phyloP scores from a whole-genome alignment of 805 yeast genomes.

The Danielia oregonensis region DNA sequence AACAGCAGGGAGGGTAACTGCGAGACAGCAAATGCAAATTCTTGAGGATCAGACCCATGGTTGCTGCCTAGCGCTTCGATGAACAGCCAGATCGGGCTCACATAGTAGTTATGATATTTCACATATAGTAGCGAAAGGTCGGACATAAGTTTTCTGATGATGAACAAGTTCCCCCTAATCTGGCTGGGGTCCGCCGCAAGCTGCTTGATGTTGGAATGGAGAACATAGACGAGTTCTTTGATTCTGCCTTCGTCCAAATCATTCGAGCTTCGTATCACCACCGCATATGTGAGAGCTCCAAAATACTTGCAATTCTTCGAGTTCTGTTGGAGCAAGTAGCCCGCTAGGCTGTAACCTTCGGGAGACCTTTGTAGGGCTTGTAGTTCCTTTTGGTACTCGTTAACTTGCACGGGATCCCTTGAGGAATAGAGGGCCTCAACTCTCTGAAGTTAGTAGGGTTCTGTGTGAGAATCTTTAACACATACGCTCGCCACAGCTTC shows the following conservation, averaged over 20 bases:
- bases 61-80: not conserved
- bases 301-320: slow-evolving; percentile 60
- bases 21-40: slow-evolving; percentile 1
- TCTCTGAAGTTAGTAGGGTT: slow-evolving; percentile 16
- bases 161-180: slow-evolving; percentile 22
- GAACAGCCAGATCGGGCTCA: slow-evolving; percentile 30
- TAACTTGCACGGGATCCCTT: slow-evolving; percentile 34
- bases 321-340: slow-evolving; percentile 39
- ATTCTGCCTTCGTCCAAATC: not conserved
- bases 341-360: slow-evolving; percentile 57
- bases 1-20: slow-evolving; percentile 5
- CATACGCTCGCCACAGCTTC: slow-evolving; percentile 8
- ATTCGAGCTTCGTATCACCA: slow-evolving; percentile 41
- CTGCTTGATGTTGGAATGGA: slow-evolving; percentile 4
- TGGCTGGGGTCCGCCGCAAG: slow-evolving; percentile 6
- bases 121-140: slow-evolving; percentile 49
- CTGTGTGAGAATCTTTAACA: not conserved
- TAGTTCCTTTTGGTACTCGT: slow-evolving; percentile 48
- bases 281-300: slow-evolving; percentile 79
- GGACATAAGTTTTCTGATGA: slow-evolving; percentile 57
- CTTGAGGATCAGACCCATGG: not conserved
- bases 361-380: slow-evolving; percentile 57
- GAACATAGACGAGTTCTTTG: not conserved
- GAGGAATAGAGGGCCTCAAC: slow-evolving; percentile 45
- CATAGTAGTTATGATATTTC: slow-evolving; percentile 35